Evolutionary conservation across 2,329 filamentous ascomycete species (phyloP), one percentile per base, ranked within the genome.

Genomic region (Lasiodiplodia theobromae): DNA sequence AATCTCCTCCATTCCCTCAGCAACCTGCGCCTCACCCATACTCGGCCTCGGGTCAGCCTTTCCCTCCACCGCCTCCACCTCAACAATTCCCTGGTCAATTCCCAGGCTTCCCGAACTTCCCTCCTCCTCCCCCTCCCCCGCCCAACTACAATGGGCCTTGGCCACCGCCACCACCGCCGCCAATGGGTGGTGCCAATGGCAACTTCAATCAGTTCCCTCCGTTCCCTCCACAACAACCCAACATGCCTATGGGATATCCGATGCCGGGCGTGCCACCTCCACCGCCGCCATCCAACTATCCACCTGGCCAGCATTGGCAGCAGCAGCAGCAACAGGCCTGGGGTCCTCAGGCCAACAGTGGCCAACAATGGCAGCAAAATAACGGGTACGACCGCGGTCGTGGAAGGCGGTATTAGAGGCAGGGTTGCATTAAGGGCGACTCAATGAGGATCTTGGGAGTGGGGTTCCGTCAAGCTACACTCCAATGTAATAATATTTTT

Each of bases 111-210:
- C 56, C 47, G 18, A 28, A 21, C 38, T 63, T 56, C 14, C 54
- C 51, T 28, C 60, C 37, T 18, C 66, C 66, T 37, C 62, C 68
- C n/a, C 68, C 65, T 8, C 65, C 68, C 2, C 68, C 56, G 7
- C 63, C 52, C 25, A 69, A 68, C 38, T 69, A 68, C 25, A 68
- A 57, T 49, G 68, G 68, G 3, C 52, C 60, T 31, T 69, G 68
- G 68, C 68, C 68, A 16, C 68, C 68, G 34, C 64, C 68, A 25
- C 68, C 64, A 1, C 57, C 67, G 8, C 66, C 66, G 16, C 66
- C 66, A 16, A 54, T 68, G 57, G 44, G 28, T 18, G 34, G 28
- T 18, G 34, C 66, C 4, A 68, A 53, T 23, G 34, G 57, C 18
- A 49, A 49, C 25, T 68, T 40, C 25, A 31, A 54, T 21, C 66